These are phyloP conservation scores for Cordyceps javanica DNA, from an alignment of 2,329 filamentous ascomycete species.

Conservation along the genomic window DNA sequence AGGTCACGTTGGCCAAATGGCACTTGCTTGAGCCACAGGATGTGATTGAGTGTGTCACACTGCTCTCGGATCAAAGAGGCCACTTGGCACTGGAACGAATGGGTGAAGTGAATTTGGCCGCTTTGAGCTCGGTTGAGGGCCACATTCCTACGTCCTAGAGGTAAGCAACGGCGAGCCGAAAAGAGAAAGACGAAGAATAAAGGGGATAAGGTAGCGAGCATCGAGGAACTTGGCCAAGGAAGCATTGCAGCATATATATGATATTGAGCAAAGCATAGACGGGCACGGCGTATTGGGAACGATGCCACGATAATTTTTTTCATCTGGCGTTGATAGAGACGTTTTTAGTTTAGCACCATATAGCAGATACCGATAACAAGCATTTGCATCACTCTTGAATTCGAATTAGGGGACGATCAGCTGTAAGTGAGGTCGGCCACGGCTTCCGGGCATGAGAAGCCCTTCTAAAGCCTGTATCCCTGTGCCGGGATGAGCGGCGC, in stretches of 20 bases:
- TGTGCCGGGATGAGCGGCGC: background rate
- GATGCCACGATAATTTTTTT: constrained; percentile 1
- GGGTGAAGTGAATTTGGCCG: constrained; percentile 51
- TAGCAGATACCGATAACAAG: background rate
- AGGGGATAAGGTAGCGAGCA: background rate
- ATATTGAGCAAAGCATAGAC: constrained; percentile 12
- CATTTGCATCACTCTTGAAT: background rate
- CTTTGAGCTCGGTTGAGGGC: constrained; percentile 47
- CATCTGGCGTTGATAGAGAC: constrained; percentile 11
- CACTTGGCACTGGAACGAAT: constrained; percentile 30
- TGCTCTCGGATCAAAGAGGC: constrained; percentile 45
- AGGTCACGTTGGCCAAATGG: constrained; percentile 85
- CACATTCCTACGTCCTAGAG: constrained; percentile 33
- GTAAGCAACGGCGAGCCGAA: background rate
- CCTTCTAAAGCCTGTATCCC: background rate
- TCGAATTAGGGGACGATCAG: background rate
- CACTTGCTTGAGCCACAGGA: constrained; percentile 84
- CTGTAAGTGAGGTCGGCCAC: background rate
- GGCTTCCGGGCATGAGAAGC: background rate
- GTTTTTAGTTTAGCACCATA: background rate
- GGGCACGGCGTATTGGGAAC: constrained; percentile 8
- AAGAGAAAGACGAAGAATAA: background rate
- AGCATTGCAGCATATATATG: constrained; percentile 13
- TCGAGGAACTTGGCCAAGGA: background rate
- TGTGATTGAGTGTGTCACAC: constrained; percentile 64